Evolutionary conservation across 73 alveolate species (phyloP), one percentile per base, ranked within the genome.

Genomic region (Uronychia setigera): DNA sequence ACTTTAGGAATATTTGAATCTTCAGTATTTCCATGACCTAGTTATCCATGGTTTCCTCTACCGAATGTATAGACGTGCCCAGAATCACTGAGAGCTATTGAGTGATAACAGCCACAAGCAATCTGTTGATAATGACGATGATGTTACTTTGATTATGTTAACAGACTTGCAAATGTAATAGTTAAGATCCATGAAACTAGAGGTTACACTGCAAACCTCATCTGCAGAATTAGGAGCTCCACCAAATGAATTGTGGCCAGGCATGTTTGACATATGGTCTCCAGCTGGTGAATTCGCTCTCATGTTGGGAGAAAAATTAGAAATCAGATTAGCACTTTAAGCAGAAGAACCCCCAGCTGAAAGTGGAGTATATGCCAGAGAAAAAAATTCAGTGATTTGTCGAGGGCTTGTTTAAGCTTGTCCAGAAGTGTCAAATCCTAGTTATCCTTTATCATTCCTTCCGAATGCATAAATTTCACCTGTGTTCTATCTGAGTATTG

Each of bases 21-120:
- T n/a, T 89, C 95, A 1, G 79, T 60, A 31, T 35, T 79, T 26
- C 92, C 92, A 35, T 89, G 95, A 14, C 97, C 97, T 14, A 92
- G 91, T 80, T 92, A 82, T 26, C 94, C 93, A 60, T 83, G 95
- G 81, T 92, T 93, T 29, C 97, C 97, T 81, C 97, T 79, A 26
- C 97, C 97, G 74, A 93, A 92, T 1, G 95, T 89, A 35, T 33
- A 92, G 1, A 92, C 84, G 31, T 89, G 84, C 0, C 97, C 97
- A 33, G 31, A 31, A 0, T 92, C 95, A 77, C 92, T 60, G 31
- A 92, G 85, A 28, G 91, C 85, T 26, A 90, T 84, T 33, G 93
- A 84, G 77, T 92, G 97, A 67, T 92, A 92, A 28, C 95, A 93
- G 33, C 97, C 97, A 85, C 97, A 89, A 13, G 95, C 95, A 26